A percentile compares a stretch with the other conserved stretches of the same genome.
Conservation (phyloP, 2,329 filamentous ascomycete species). For the Fusarium staphyleae region DNA sequence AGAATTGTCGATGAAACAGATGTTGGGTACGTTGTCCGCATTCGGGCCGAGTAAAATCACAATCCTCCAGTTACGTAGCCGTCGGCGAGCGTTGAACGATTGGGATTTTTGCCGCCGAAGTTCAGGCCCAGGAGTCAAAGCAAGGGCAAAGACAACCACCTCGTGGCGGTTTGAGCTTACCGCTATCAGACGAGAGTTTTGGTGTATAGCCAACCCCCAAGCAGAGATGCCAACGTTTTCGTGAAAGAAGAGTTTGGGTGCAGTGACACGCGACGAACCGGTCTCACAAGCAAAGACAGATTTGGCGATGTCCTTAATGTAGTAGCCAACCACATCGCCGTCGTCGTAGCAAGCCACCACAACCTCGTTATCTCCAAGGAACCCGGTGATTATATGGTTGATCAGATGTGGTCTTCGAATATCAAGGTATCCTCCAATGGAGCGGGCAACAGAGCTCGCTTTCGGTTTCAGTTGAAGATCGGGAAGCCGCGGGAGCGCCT, state of each 20-base stretch:
- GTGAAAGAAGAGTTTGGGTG: constrained; percentile 67
- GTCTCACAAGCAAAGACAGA: constrained; percentile 47
- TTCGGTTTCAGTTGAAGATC: constrained; percentile 59
- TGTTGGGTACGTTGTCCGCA: constrained; percentile 59
- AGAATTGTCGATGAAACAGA: constrained; percentile 58
- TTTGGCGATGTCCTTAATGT: constrained; percentile 61
- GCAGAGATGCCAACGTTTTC: constrained; percentile 80
- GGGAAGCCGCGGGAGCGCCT: constrained; percentile 57
- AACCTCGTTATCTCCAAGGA: constrained; percentile 74
- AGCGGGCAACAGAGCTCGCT: constrained; percentile 49
- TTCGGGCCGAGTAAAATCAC: constrained; percentile 50
- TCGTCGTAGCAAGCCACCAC: constrained; percentile 74
- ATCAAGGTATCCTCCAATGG: constrained; percentile 62
- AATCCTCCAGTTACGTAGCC: constrained; percentile 59
- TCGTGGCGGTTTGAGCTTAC: constrained; percentile 77
- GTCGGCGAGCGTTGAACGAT: constrained; percentile 43
- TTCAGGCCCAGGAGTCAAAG: constrained; percentile 38
- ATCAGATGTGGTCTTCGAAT: constrained; percentile 62
- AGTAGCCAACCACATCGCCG: constrained; percentile 76
- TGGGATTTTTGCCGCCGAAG: too few relatives aligned
- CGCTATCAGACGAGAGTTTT: constrained; percentile 82
- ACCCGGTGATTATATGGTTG: constrained; percentile 73
- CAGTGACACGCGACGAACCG: constrained; percentile 5
- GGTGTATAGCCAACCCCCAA: constrained; percentile 89
- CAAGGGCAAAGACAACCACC: constrained; percentile 61